Conservation (phyloP, 345 rosid species). For the Murraya koenigii region DNA sequence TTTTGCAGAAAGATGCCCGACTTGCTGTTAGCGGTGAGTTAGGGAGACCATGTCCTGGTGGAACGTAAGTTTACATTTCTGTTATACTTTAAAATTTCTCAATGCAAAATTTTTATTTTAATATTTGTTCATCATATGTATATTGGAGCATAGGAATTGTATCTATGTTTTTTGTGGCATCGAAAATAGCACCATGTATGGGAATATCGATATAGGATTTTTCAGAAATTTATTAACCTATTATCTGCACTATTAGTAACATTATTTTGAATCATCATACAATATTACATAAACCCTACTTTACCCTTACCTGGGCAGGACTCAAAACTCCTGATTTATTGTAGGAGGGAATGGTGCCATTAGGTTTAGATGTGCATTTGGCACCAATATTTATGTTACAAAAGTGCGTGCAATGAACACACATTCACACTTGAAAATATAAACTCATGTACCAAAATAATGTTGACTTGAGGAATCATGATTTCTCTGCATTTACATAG, state of each 20-base stretch:
- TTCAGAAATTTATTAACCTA: not conserved
- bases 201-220: not conserved
- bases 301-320: not conserved
- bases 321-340: not conserved
- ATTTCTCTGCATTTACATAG: not conserved
- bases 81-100: not conserved
- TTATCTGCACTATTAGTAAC: not conserved
- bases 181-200: not conserved
- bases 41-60: slow-evolving; percentile 87
- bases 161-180: not conserved
- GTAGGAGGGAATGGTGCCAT: not conserved
- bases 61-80: slow-evolving; percentile 56
- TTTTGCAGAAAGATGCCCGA: slow-evolving; percentile 88
- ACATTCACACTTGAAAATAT: not conserved
- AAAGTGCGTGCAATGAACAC: not conserved
- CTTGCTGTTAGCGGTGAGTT: slow-evolving; percentile 81
- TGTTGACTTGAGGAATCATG: not conserved
- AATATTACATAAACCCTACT: not conserved
- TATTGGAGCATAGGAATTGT: not conserved
- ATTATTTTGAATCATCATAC: not conserved
- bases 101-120: not conserved
- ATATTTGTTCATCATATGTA: not conserved
- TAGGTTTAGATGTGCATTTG: not conserved
- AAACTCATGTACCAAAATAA: not conserved
- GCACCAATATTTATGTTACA: not conserved